Evolutionary conservation across 1,284 basidiomycete genomes (phyloP).

Genomic region (Sporisorium graminicola): DNA sequence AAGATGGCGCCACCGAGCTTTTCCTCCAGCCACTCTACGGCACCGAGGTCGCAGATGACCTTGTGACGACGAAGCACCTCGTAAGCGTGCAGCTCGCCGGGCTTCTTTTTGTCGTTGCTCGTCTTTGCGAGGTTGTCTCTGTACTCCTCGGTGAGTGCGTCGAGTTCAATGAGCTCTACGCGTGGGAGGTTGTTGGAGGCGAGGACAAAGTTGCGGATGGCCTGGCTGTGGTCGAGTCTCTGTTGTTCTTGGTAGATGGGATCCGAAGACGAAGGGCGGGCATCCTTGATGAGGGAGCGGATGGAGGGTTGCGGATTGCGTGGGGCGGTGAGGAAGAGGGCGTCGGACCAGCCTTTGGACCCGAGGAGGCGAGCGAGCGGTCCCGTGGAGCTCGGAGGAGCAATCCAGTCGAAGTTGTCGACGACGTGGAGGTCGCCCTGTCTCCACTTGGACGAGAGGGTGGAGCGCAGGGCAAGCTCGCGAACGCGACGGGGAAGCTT

Average conservation of each 20-base stretch:
- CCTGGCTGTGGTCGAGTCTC: slow-evolving; percentile 47
- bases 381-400: slow-evolving; percentile 61
- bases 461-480: slow-evolving; percentile 90
- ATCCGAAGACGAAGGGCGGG: slow-evolving; percentile 59
- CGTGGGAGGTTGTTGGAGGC: slow-evolving; percentile 62
- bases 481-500: slow-evolving; percentile 90
- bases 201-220: slow-evolving; percentile 58
- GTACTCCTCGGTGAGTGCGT: slow-evolving; percentile 58
- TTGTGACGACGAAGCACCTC: slow-evolving; percentile 62
- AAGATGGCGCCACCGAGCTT: slow-evolving; percentile 66
- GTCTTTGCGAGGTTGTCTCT: slow-evolving; percentile 48
- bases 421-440: slow-evolving; percentile 83
- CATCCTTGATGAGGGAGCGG: slow-evolving; percentile 30
- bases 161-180: slow-evolving; percentile 61
- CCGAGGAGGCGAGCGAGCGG: slow-evolving; percentile 56
- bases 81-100: slow-evolving; percentile 69
- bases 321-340: slow-evolving; percentile 67
- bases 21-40: slow-evolving; percentile 69
- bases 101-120: slow-evolving; percentile 63
- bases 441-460: slow-evolving; percentile 83
- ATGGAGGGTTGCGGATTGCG: slow-evolving; percentile 51
- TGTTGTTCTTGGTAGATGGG: slow-evolving; percentile 60
- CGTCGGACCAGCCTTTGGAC: slow-evolving; percentile 60
- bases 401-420: slow-evolving; percentile 72
- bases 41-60: slow-evolving; percentile 67